phyloP scores from a whole-genome alignment of 2,329 filamentous ascomycete genomes.

The Alternaria sp. region DNA sequence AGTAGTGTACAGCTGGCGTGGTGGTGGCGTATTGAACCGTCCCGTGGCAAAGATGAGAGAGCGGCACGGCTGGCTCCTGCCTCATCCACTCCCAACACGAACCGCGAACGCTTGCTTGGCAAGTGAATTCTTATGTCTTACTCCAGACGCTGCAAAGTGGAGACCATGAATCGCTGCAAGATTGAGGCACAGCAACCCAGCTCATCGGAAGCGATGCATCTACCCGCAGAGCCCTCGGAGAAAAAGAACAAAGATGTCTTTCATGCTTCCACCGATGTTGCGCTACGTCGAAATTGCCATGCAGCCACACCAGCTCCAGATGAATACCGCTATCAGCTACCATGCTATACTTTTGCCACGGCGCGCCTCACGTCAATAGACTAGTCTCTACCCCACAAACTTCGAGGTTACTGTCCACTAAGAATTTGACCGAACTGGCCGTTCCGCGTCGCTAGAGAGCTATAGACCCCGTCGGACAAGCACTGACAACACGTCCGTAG shows the following conservation, averaged over 20 bases:
- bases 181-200: conserved; percentile 4
- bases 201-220: neutral
- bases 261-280: neutral
- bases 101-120: neutral
- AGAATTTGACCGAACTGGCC: neutral
- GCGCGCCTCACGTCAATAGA: neutral
- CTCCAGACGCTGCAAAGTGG: neutral
- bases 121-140: neutral
- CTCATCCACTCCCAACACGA: neutral
- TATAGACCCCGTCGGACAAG: conserved; percentile 1
- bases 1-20: neutral
- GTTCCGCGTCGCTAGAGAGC: neutral
- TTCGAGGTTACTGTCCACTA: neutral
- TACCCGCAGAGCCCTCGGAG: neutral
- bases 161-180: neutral
- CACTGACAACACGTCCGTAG: neutral
- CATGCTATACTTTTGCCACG: conserved; percentile 2
- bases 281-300: neutral
- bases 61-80: conserved; percentile 4
- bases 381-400: conserved; percentile 7
- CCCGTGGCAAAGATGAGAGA: neutral
- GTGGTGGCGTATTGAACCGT: conserved; percentile 1
- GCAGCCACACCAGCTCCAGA: neutral
- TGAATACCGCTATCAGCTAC: neutral
- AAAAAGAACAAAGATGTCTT: neutral